Percentiles rank a stretch among this genome's conserved stretches.
Evolutionary conservation across 2,329 filamentous ascomycete genomes (phyloP).

Genomic region (Pseudopithomyces maydicus): DNA sequence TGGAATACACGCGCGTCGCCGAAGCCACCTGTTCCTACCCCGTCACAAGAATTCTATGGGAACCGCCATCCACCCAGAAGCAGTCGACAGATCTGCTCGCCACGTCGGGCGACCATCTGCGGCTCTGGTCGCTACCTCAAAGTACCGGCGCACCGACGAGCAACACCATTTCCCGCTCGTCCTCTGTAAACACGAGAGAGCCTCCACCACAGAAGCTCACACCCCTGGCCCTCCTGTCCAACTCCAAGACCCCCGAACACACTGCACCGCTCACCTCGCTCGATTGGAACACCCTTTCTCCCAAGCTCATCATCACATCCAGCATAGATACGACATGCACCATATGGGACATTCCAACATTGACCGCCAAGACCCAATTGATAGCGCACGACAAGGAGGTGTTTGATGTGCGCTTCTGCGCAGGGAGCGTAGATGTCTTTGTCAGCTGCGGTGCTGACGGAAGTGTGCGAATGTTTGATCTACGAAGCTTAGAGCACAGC

Average conservation of each 20-base stretch:
- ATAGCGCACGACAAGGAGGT: constrained; percentile 99
- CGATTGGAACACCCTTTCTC: constrained; percentile 97
- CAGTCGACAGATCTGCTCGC: constrained; percentile 93
- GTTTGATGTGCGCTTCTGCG: constrained; percentile 97
- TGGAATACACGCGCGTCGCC: constrained; percentile 92
- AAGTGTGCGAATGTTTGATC: constrained; percentile 97
- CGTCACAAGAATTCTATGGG: constrained; percentile 93
- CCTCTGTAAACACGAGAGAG: constrained; percentile 63
- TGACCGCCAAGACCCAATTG: constrained; percentile 96
- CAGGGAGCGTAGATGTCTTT: constrained; percentile 97
- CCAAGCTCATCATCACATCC: constrained; percentile 96
- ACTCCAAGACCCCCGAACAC: constrained; percentile 98
- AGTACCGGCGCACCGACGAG: constrained; percentile 59
- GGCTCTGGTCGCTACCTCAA: constrained; percentile 86
- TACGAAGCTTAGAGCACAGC: constrained; percentile 93
- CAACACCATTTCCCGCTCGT: constrained; percentile 72
- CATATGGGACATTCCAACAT: constrained; percentile 98
- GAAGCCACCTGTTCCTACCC: constrained; percentile 98
- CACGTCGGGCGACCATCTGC: constrained; percentile 91
- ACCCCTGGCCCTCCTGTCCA: constrained; percentile 88
- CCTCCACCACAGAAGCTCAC: constrained; percentile 80
- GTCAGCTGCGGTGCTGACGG: constrained; percentile 97
- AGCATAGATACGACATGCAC: constrained; percentile 99
- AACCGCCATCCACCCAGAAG: constrained; percentile 92
- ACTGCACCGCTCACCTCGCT: constrained; percentile 94